Evolutionary conservation across 176 grass and related monocot species (phyloP).

Genomic region (Areca catechu): DNA sequence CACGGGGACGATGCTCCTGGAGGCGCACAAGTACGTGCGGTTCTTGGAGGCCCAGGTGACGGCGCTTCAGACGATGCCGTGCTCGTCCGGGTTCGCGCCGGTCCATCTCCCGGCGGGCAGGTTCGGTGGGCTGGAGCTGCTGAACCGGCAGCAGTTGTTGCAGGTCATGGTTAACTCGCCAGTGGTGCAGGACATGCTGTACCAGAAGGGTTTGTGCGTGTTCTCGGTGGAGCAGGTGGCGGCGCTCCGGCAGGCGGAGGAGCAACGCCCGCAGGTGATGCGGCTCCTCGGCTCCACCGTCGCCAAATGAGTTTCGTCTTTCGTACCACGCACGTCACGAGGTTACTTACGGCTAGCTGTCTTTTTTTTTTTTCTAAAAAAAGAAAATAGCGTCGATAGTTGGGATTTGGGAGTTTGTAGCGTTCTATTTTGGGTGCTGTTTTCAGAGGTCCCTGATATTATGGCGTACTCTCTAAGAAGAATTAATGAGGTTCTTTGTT

Average conservation of each 20-base stretch:
- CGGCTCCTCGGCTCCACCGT: too few species aligned
- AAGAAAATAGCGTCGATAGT: too few species aligned
- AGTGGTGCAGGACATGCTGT: constrained; percentile 17
- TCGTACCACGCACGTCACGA: too few species aligned
- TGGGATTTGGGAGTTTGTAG: too few species aligned
- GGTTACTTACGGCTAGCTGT: too few species aligned
- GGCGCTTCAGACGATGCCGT: constrained; percentile 8
- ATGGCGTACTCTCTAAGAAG: too few species aligned
- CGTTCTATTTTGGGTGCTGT: too few species aligned
- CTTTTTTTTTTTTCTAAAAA: neutral
- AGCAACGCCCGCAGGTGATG: neutral
- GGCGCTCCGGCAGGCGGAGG: neutral
- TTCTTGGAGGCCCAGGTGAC: constrained; percentile 21
- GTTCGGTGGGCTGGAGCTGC: constrained; percentile 1
- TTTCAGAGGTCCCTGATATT: too few species aligned
- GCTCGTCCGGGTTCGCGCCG: neutral
- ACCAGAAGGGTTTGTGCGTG: constrained; percentile 8
- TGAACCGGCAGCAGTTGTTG: constrained; percentile 23
- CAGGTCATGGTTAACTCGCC: constrained; percentile 22
- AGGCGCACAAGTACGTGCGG: constrained; percentile 22
- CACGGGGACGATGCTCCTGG: constrained; percentile 13
- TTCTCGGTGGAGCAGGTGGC: constrained; percentile 14
- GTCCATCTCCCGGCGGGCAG: neutral
- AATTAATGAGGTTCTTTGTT: too few species aligned
- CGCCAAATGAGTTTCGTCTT: too few species aligned